Percentiles rank a stretch among this genome's conserved stretches.
Conservation (phyloP, 306 rosid species). For the Quercus robur region DNA sequence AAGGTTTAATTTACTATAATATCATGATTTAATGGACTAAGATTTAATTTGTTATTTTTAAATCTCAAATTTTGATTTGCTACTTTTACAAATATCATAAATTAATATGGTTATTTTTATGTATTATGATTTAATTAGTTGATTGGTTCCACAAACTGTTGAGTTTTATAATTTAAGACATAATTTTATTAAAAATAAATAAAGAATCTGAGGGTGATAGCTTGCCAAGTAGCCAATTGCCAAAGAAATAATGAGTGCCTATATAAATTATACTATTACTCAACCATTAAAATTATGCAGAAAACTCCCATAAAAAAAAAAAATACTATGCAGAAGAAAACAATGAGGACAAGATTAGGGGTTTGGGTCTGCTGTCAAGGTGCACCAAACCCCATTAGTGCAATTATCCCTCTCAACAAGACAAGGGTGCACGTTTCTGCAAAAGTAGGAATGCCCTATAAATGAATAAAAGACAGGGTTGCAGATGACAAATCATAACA, state of each 20-base stretch:
- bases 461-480: conserved; percentile 53
- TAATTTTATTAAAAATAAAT: neutral
- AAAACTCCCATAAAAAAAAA: too few relatives aligned
- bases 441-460: conserved; percentile 32
- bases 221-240: neutral
- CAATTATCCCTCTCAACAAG: conserved; percentile 30
- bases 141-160: too few relatives aligned
- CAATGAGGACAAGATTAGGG: neutral
- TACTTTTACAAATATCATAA: too few relatives aligned
- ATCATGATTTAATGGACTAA: too few relatives aligned
- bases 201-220: neutral
- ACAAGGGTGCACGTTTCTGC: conserved; percentile 18
- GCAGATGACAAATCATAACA: conserved; percentile 28
- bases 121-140: too few relatives aligned
- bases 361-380: conserved; percentile 24
- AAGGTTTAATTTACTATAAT: too few relatives aligned
- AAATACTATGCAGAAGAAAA: neutral
- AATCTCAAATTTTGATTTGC: too few relatives aligned
- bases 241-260: neutral
- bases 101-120: too few relatives aligned
- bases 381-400: conserved; percentile 37
- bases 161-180: too few relatives aligned
- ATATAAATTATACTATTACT: neutral
- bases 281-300: conserved; percentile 8
- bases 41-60: too few relatives aligned